phyloP scores from a whole-genome alignment of 2,329 filamentous ascomycete species.

The Lasiodiplodia citricola region DNA sequence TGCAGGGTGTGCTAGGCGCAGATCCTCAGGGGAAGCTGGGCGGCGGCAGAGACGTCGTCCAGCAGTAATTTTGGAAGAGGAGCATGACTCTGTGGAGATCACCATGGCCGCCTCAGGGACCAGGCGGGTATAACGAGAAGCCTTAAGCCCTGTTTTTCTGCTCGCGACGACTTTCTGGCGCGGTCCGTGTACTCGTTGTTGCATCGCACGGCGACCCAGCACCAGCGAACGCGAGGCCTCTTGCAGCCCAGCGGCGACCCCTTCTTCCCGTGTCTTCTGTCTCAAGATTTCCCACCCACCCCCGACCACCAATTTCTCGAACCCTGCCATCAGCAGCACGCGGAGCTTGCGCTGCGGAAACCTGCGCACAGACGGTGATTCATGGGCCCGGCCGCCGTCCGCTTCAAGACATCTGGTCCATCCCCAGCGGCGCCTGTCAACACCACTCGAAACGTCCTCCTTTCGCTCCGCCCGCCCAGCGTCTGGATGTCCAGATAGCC shows the following conservation, averaged over 20 bases:
- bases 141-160: constrained; percentile 1
- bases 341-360: constrained; percentile 12
- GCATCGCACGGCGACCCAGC: constrained; percentile 14
- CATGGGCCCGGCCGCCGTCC: constrained; percentile 20
- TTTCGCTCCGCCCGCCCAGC: constrained; percentile 22
- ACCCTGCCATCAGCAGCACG: neutral
- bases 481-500: constrained; percentile 26
- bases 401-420: constrained; percentile 25
- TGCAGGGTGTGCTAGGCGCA: constrained; percentile 16
- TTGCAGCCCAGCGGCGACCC: constrained; percentile 20
- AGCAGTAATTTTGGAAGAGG: constrained; percentile 8
- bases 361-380: constrained; percentile 21
- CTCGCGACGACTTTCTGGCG: neutral
- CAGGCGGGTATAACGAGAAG: constrained; percentile 14
- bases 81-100: constrained; percentile 20
- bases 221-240: neutral
- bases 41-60: constrained; percentile 2
- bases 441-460: constrained; percentile 9
- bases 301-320: constrained; percentile 17
- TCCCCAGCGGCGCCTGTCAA: constrained; percentile 15
- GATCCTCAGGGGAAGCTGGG: constrained; percentile 22
- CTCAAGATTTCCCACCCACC: constrained; percentile 19
- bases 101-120: constrained; percentile 22
- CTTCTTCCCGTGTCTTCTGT: constrained; percentile 21
- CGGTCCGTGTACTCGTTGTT: neutral